Base-by-base conservation (phyloP, 2,329 filamentous ascomycete species). In the Cryphonectria carpinicola region DNA sequence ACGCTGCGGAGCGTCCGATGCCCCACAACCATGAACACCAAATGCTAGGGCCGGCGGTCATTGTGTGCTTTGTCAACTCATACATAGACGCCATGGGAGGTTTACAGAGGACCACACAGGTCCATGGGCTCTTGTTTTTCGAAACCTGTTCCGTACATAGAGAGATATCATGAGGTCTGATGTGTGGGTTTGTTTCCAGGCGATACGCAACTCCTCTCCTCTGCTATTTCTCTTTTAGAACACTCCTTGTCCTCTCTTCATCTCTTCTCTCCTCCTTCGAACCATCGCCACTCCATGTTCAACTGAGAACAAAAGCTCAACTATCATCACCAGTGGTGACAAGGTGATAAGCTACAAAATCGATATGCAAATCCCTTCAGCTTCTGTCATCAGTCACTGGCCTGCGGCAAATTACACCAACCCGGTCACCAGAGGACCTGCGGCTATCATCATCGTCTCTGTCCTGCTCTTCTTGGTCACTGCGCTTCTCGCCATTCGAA, bases 401-500 rank as follows among this genome's bases (percentile, higher is more conserved):
- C 79, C 80, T 61, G 65, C 71, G 63, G 76, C 79, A 17, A 78
- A 80, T 73, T 77, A 78, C 73, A 67, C 72, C 65, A 68, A 81
- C 71, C 80, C 79, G 19, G 75, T 78, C 65, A 77, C 75, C 13
- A 76, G 76, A 70, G 80, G 78, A 7, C 77, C 77, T 46, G 70
- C 71, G 19, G 78, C 76, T 37, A 72, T 76, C 66, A 73, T 79
- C 46, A 46, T 79, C 43, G 74, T 77, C 11, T 68, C 76, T 32
- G 65, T 77, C 39, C 73, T 81, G 17, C 67, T 77, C 19, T 69
- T 46, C 13, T 60, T 80, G 39, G 78, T 78, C 41, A 80, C 80
- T 0, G 28, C 76, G 8, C 70, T 80, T 63, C 68, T 82, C 8
- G 74, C 71, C 25, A 76, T 82, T 56, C 79, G 81, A 35, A 63